Evolutionary conservation across 78 protist species (phyloP).

Genomic region (Reticulomyxa filosa): DNA sequence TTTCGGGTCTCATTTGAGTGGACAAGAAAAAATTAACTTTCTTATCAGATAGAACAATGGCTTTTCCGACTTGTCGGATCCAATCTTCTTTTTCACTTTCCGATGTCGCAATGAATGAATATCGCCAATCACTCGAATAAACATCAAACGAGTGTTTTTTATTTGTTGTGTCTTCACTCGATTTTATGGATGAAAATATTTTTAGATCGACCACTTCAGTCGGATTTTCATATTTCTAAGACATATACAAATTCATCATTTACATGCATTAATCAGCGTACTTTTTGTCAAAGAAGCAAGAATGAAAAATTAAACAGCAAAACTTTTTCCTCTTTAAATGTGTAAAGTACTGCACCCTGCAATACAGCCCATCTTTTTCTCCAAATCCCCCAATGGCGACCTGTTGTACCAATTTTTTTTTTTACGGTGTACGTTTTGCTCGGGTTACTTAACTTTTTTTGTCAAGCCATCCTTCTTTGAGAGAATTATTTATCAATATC

Average conservation of each 20-base stretch:
- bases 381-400: too few species aligned
- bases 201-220: conserved; percentile 1
- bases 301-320: too few species aligned
- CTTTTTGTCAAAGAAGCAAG: too few species aligned
- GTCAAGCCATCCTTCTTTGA: conserved; percentile 6
- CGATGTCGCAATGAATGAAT: neutral
- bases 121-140: neutral
- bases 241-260: too few species aligned
- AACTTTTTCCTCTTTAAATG: conserved; percentile 7
- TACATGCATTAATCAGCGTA: too few species aligned
- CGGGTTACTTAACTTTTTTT: neutral
- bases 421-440: neutral
- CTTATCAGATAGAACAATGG: too few species aligned
- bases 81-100: neutral
- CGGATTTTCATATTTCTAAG: neutral
- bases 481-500: too few species aligned
- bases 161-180: conserved; percentile 2
- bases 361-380: neutral
- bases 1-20: too few species aligned
- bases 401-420: too few species aligned
- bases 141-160: conserved; percentile 1
- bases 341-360: neutral
- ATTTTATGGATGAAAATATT: neutral
- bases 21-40: too few species aligned
- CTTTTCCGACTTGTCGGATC: neutral